Percentiles rank a stretch among this genome's conserved stretches.
Conservation (phyloP, 2,329 filamentous ascomycete genomes). For the Penicillium occitanis region DNA sequence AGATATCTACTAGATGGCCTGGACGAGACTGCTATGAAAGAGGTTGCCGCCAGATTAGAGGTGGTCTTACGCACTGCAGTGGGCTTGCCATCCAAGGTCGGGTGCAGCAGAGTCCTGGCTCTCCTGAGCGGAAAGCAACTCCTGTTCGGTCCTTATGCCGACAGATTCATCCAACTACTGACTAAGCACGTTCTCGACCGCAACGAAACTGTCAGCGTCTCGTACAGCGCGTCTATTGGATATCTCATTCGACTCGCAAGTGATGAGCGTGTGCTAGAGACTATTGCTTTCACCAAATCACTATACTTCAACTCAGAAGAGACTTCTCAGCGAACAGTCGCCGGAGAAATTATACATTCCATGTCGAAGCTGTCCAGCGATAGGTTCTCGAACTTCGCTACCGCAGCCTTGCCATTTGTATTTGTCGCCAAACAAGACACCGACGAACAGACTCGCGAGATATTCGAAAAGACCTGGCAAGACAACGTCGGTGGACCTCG, state of each 20-base stretch:
- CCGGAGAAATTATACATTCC: constrained; percentile 79
- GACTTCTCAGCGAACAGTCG: constrained; percentile 68
- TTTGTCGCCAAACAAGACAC: constrained; percentile 86
- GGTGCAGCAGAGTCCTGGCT: constrained; percentile 79
- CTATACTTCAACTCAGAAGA: constrained; percentile 83
- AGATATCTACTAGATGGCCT: constrained; percentile 76
- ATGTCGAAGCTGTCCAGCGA: constrained; percentile 86
- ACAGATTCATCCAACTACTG: constrained; percentile 72
- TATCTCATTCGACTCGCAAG: constrained; percentile 72
- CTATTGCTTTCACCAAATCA: constrained; percentile 58
- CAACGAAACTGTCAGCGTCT: constrained; percentile 89
- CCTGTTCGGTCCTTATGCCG: constrained; percentile 72
- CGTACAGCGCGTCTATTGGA: constrained; percentile 81
- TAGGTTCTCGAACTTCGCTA: constrained; percentile 75
- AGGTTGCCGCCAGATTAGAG: constrained; percentile 70
- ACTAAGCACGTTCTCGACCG: constrained; percentile 82
- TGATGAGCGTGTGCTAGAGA: constrained; percentile 57
- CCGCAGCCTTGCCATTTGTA: constrained; percentile 76
- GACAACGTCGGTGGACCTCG: constrained; percentile 85
- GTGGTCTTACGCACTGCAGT: constrained; percentile 80
- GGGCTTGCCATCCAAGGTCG: constrained; percentile 90
- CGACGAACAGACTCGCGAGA: constrained; percentile 73
- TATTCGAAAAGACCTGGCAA: constrained; percentile 83
- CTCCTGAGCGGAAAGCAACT: constrained; percentile 77
- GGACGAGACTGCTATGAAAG: constrained; percentile 73